Evolutionary conservation across 176 grass and related monocot genomes (phyloP).

Genomic region (Carex littledalei): DNA sequence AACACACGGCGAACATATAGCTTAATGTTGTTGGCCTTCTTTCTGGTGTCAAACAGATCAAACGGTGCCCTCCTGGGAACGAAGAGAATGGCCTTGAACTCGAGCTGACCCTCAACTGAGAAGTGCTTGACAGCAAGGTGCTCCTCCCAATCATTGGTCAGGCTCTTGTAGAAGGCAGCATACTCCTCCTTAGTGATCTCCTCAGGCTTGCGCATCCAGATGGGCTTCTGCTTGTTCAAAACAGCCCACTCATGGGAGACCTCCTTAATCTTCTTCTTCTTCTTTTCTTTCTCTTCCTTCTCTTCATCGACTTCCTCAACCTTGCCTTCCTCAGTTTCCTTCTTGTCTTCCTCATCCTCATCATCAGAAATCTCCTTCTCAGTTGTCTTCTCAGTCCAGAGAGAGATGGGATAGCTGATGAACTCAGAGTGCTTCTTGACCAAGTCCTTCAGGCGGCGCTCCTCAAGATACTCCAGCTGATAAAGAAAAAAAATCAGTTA

Average conservation of each 20-base stretch:
- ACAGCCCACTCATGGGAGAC: slow-evolving; percentile 89
- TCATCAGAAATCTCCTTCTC: slow-evolving; percentile 98
- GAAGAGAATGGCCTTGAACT: slow-evolving; percentile 95
- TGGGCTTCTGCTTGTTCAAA: slow-evolving; percentile 95
- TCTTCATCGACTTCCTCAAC: slow-evolving; percentile 91
- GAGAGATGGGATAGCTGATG: slow-evolving; percentile 95
- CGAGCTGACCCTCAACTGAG: slow-evolving; percentile 95
- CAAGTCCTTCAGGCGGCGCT: slow-evolving; percentile 87
- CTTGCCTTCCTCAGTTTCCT: slow-evolving; percentile 88
- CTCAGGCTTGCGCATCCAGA: slow-evolving; percentile 99
- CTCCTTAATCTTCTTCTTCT: slow-evolving; percentile 99
- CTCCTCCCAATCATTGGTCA: slow-evolving; percentile 99
- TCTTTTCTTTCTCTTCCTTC: slow-evolving; percentile 81
- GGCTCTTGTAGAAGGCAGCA: slow-evolving; percentile 93
- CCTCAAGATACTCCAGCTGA: slow-evolving; percentile 93
- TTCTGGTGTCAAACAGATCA: slow-evolving; percentile 91
- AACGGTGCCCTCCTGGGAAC: slow-evolving; percentile 93
- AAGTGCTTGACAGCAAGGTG: slow-evolving; percentile 93
- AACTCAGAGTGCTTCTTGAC: slow-evolving; percentile 98
- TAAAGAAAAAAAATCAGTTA: background rate
- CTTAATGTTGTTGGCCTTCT: slow-evolving; percentile 97
- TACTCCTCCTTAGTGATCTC: slow-evolving; percentile 98
- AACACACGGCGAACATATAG: slow-evolving; percentile 87
- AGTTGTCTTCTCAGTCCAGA: slow-evolving; percentile 92
- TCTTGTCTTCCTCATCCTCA: slow-evolving; percentile 96